phyloP scores from a whole-genome alignment of 768 basidiomycete genomes.

The Hemileccinum rubropunctum region DNA sequence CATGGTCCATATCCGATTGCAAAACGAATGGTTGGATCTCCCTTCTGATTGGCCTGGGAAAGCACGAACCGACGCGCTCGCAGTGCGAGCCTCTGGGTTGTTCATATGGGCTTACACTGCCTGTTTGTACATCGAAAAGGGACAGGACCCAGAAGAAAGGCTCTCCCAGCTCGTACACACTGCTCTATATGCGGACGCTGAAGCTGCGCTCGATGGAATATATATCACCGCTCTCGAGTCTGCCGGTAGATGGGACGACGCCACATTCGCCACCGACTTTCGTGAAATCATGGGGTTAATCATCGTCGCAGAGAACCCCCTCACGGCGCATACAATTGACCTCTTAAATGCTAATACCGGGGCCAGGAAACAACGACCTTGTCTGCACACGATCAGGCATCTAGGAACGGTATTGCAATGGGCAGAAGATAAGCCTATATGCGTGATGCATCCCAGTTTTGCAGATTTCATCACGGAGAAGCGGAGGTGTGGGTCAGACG shows the following conservation, averaged over 20 bases:
- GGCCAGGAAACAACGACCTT: conserved; percentile 19
- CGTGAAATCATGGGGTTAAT: conserved; percentile 31
- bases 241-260: conserved; percentile 30
- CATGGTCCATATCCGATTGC: conserved; percentile 23
- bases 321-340: conserved; percentile 26
- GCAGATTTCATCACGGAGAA: conserved; percentile 33
- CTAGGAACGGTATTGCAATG: conserved; percentile 28
- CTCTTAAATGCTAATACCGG: conserved; percentile 19
- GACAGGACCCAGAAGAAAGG: conserved; percentile 31
- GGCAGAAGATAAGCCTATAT: conserved; percentile 27
- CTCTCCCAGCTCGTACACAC: conserved; percentile 22
- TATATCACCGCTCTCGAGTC: conserved; percentile 32
- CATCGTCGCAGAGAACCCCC: conserved; percentile 29
- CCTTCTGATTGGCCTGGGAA: conserved; percentile 31
- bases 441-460: conserved; percentile 33
- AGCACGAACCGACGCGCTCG: conserved; percentile 12
- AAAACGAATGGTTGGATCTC: conserved; percentile 27
- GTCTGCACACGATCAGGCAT: conserved; percentile 30
- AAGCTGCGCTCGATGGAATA: conserved; percentile 28
- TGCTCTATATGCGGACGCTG: conserved; percentile 23
- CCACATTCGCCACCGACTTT: conserved; percentile 28
- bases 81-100: conserved; percentile 30
- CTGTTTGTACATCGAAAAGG: conserved; percentile 30
- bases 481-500: conserved; percentile 26
- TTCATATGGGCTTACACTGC: conserved; percentile 35